Conservation (phyloP, 805 yeast species). For the Saitoella complicata region DNA sequence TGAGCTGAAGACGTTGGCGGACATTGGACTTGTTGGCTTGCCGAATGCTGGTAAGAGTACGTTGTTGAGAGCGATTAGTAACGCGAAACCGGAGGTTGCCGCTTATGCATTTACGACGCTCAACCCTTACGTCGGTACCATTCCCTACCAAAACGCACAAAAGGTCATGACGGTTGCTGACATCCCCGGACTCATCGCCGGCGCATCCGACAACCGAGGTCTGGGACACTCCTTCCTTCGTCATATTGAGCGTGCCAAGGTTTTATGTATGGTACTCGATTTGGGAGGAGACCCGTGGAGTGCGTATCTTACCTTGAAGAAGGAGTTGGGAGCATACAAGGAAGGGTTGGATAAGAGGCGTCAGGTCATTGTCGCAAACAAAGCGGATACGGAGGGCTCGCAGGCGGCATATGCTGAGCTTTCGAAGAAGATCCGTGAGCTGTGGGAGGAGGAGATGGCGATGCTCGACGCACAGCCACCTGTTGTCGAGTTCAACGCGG, state of each 20-base stretch:
- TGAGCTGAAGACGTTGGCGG: slow-evolving; percentile 80
- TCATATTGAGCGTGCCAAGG: slow-evolving; percentile 90
- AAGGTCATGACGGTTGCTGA: slow-evolving; percentile 81
- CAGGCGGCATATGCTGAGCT: slow-evolving; percentile 33
- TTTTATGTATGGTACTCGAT: slow-evolving; percentile 66
- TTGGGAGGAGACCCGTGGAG: slow-evolving; percentile 36
- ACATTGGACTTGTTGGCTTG: slow-evolving; percentile 81
- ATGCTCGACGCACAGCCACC: too few relatives aligned
- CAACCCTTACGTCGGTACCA: slow-evolving; percentile 80
- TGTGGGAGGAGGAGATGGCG: too few relatives aligned
- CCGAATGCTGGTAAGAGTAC: slow-evolving; percentile 98
- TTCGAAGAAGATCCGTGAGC: slow-evolving; percentile 12
- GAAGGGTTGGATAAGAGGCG: slow-evolving; percentile 43
- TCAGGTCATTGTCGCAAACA: slow-evolving; percentile 74
- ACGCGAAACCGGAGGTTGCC: slow-evolving; percentile 81
- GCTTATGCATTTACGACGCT: slow-evolving; percentile 95
- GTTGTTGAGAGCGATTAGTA: slow-evolving; percentile 66
- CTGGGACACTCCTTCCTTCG: slow-evolving; percentile 87
- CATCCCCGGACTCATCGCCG: slow-evolving; percentile 87
- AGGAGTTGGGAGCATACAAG: slow-evolving; percentile 45
- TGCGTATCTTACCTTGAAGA: slow-evolving; percentile 51
- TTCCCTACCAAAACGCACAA: slow-evolving; percentile 38
- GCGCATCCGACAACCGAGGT: slow-evolving; percentile 70
- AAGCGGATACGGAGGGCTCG: slow-evolving; percentile 56
- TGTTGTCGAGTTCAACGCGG: too few relatives aligned